Base-by-base conservation (phyloP, 225 moss, liverwort and hornwort genomes). In the Antitrichia curtipendula region DNA sequence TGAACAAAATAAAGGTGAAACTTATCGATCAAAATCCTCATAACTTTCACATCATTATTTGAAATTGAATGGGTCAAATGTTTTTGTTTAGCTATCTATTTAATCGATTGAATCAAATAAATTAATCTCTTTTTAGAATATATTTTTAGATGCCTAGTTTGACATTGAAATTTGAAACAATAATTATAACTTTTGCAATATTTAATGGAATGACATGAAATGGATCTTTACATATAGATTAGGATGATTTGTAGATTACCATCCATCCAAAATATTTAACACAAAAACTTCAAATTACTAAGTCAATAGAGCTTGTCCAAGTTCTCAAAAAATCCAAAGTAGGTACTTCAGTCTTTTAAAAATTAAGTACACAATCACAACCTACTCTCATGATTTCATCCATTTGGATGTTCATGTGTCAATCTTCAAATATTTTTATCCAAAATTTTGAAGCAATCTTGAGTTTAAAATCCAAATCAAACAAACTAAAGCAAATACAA, bases 361-460 rank as follows among this genome's bases (percentile, higher is more conserved):
- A 3, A 1, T 71, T 45, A 45, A 17, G 0, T 28, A 28, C 0
- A 28, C 0, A 29, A 0, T 2, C 7, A 4, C 73, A 47, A 72
- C 6, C 0, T 6, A 0, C 10, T 72, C 18, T 47, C 7, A 31
- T 19, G 7, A 19, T 73, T 73, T 47, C 7, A 29, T 73, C 18
- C 29, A 73, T 28, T 47, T 73, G 4, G 17, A 47, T 18, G 18
- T 4, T 47, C 11, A 11, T 18, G 1, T 47, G 31, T 47, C 2
- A 1, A 72, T 29, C 4, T 3, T 14, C 8, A 24, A 14, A 7
- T 41, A 14, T 24, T 41, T 14, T 73, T 19, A 73, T 47, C 28
- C n/a, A n/a, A n/a, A n/a, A n/a, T n/a, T n/a, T n/a, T n/a, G 27
- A 45, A 18, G 10, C 10, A 72, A 29, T 72, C 2, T 18, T 29